Percentiles rank a stretch among this genome's conserved stretches.
These are phyloP conservation scores for Rhododendron griersonianum DNA, from an alignment of 148 eudicot genomes.

Conservation along the genomic window DNA sequence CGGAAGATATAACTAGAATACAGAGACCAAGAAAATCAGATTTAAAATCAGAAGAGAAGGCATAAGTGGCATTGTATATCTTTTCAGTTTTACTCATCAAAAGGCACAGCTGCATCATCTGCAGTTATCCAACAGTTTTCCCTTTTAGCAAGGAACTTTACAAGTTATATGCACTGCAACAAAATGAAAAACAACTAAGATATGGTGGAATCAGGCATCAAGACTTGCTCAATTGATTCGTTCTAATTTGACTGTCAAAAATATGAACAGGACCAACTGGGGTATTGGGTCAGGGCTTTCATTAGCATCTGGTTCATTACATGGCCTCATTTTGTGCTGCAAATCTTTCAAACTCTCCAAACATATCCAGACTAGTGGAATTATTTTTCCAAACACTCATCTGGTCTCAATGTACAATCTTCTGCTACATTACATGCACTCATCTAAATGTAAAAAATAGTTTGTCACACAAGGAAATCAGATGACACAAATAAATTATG, in stretches of 20 bases:
- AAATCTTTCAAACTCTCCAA: not conserved
- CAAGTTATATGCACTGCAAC: not conserved
- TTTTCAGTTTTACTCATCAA: not conserved
- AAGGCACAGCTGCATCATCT: not conserved
- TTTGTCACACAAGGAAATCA: not conserved
- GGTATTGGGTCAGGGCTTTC: not conserved
- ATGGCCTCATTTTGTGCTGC: not conserved
- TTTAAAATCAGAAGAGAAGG: not conserved
- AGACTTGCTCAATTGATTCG: not conserved
- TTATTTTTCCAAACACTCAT: not conserved
- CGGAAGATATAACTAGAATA: not conserved
- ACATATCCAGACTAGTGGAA: not conserved
- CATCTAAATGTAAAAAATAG: not conserved
- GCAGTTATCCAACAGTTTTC: no score
- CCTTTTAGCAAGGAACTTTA: no score
- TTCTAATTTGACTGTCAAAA: not conserved
- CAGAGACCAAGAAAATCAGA: not conserved
- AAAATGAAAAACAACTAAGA: not conserved
- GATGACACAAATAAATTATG: not conserved
- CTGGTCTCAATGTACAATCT: not conserved
- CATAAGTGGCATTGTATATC: not conserved
- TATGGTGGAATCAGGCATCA: no score
- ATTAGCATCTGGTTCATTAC: not conserved
- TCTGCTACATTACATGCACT: not conserved
- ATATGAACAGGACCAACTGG: not conserved